Evolutionary conservation across 257 asterid genomes (phyloP).

Genomic region (Solanum chiquidenum): DNA sequence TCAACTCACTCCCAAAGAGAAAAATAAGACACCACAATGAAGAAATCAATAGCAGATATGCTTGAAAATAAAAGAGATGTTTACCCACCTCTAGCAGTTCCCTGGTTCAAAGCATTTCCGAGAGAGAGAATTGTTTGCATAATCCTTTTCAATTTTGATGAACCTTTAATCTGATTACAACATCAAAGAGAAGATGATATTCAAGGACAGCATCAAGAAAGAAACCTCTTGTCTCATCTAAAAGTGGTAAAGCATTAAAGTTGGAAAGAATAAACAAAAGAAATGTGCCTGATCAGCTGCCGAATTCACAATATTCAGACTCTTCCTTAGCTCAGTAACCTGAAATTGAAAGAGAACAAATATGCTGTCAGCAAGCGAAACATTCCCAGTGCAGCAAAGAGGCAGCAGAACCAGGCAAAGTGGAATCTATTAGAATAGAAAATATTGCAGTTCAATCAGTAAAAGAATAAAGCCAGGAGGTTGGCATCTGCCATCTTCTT

Average conservation of each 20-base stretch:
- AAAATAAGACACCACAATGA: not conserved
- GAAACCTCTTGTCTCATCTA: not conserved
- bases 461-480: not conserved
- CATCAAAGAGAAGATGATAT: not conserved
- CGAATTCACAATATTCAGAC: conserved; percentile 63
- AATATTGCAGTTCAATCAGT: not conserved
- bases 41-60: not conserved
- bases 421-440: not conserved
- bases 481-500: conserved; percentile 8
- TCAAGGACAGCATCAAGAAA: conserved; percentile 8
- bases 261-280: conserved; percentile 9
- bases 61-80: conserved; percentile 1
- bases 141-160: conserved; percentile 72
- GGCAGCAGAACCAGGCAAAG: not conserved
- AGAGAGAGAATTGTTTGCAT: conserved; percentile 95
- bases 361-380: not conserved
- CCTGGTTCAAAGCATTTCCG: conserved; percentile 94
- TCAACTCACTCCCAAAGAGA: not conserved
- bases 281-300: conserved; percentile 80
- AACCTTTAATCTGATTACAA: conserved; percentile 74
- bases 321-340: conserved; percentile 79
- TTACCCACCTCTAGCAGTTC: conserved; percentile 84
- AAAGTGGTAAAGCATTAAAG: not conserved
- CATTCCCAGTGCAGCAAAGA: not conserved
- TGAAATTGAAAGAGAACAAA: conserved; percentile 19